A percentile compares a stretch with the other conserved stretches of the same genome.
Evolutionary conservation across 768 basidiomycete genomes (phyloP).

Genomic region (Auricularia auricula-judae): DNA sequence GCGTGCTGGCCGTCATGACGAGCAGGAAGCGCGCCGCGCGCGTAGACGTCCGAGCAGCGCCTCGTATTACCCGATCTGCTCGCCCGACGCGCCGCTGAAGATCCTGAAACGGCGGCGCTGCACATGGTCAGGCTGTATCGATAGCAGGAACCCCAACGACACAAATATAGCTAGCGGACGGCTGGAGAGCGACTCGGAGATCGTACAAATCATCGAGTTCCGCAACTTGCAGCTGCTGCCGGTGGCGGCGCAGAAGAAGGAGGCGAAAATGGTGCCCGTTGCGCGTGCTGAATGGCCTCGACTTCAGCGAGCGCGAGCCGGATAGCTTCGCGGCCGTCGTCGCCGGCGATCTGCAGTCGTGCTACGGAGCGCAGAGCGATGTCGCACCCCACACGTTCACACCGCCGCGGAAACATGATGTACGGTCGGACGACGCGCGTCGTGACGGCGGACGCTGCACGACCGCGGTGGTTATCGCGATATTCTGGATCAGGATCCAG

Average conservation of each 20-base stretch:
- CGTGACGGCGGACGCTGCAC: background rate
- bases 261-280: too few relatives aligned
- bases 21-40: conserved; percentile 12
- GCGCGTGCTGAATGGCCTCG: background rate
- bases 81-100: conserved; percentile 32
- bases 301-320: background rate
- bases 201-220: too few relatives aligned
- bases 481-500: background rate
- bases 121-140: too few relatives aligned
- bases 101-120: too few relatives aligned
- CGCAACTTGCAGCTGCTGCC: too few relatives aligned
- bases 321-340: background rate
- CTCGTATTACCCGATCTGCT: conserved; percentile 41
- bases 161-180: too few relatives aligned
- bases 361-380: background rate
- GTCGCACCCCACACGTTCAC: background rate
- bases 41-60: conserved; percentile 20
- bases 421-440: background rate
- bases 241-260: too few relatives aligned
- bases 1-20: conserved; percentile 9
- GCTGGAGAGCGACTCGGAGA: too few relatives aligned
- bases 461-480: background rate
- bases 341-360: background rate
- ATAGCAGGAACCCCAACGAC: too few relatives aligned
- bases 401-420: background rate